These are phyloP conservation scores for Aegilops sharonensis DNA, from an alignment of 176 grass and related monocot genomes.

Conservation along the genomic window DNA sequence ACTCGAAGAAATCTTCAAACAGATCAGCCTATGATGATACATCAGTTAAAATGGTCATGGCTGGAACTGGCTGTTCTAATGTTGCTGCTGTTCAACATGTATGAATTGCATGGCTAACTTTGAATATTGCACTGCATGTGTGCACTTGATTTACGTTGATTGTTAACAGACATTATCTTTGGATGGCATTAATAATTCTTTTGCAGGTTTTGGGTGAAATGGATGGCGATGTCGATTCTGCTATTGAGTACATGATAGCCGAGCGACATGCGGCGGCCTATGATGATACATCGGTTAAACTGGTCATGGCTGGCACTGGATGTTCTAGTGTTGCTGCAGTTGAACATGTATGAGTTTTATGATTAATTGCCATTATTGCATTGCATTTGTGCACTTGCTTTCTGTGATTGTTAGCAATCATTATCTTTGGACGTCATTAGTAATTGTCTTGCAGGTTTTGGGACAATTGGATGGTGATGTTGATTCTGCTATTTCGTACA, in stretches of 20 bases:
- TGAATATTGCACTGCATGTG: not conserved
- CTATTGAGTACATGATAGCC: slow-evolving; percentile 84
- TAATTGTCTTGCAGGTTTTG: slow-evolving; percentile 53
- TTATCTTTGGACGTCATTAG: not conserved
- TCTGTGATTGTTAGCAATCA: not conserved
- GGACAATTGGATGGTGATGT: slow-evolving; percentile 76
- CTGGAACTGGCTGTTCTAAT: slow-evolving; percentile 68
- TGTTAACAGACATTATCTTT: slow-evolving; percentile 4
- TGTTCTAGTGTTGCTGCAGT: slow-evolving; percentile 47
- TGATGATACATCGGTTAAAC: slow-evolving; percentile 52
- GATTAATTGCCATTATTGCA: slow-evolving; percentile 8
- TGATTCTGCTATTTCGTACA: slow-evolving; percentile 79
- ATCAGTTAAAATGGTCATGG: slow-evolving; percentile 68
- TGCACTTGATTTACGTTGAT: not conserved
- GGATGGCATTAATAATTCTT: not conserved
- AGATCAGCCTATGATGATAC: slow-evolving; percentile 41
- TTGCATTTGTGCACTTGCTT: slow-evolving; percentile 10
- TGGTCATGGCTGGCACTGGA: slow-evolving; percentile 76
- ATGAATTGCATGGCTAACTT: slow-evolving; percentile 27
- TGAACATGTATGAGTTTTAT: slow-evolving; percentile 58
- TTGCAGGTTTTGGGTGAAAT: slow-evolving; percentile 74
- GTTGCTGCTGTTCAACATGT: slow-evolving; percentile 55
- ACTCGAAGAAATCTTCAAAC: slow-evolving; percentile 40
- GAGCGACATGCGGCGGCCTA: slow-evolving; percentile 24
- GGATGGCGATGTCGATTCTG: slow-evolving; percentile 72